Evolutionary conservation across 2,329 filamentous ascomycete genomes (phyloP), one percentile per base, ranked within the genome.

Genomic region (Pseudogymnoascus sp.): DNA sequence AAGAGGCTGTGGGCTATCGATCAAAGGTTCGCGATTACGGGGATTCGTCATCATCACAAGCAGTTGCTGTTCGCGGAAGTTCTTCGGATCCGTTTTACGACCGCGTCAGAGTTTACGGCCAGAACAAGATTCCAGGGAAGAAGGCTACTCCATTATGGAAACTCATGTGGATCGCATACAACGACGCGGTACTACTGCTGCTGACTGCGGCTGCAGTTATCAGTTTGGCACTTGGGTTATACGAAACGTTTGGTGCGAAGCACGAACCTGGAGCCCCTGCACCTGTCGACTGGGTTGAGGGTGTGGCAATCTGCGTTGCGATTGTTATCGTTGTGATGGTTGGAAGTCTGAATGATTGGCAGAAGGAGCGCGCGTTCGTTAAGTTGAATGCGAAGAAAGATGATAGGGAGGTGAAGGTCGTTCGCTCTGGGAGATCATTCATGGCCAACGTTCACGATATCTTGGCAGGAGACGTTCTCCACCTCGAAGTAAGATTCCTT

Each of bases 311-410:
- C 65, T 84, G 90, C 43, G 82, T 87, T 18, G 89, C 88, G 42
- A 89, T 91, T 63, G 71, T 86, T n/a, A 86, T 91, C 65, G 88
- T 92, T 43, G 86, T 91, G 3, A 74, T 87, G 8, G 88, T 90
- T 21, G 88, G 78, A 65, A 89, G 89, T n/a, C 77, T 87, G 36
- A 93, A 91, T 67, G 90, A 93, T 71, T 93, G 86, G 82, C 89
- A 93, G 70, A 92, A 92, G 74, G 89, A 92, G 72, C 82, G 87
- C 49, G 88, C 91, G 70, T 93, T 93, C 69, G 87, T 90, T 40
- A 91, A 90, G 73, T 78, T 93, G 65, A 92, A 92, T 75, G 85
- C 85, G 73, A 90, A 91, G 71, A 93, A 93, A 73, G 86, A 91
- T 59, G 87, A 91, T 70, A 82, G 89, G 34, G 78, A 83, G 60